A percentile compares a stretch with the other conserved stretches of the same genome.
phyloP scores from a whole-genome alignment of 345 rosid species.

The Raphanus raphanistrum region DNA sequence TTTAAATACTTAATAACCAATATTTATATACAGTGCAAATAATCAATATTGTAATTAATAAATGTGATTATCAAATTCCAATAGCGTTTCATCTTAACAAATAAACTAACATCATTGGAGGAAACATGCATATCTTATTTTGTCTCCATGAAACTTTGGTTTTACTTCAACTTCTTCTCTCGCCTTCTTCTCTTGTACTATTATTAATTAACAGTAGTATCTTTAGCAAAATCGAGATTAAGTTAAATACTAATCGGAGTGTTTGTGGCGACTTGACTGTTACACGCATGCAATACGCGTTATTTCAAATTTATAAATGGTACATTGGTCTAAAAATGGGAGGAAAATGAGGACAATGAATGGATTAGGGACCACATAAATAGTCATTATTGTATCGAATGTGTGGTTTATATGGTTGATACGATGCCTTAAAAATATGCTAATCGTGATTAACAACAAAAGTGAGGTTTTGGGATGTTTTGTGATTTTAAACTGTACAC shows the following conservation, averaged over 20 bases:
- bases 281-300: conserved; percentile 5
- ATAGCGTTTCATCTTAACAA: conserved; percentile 27
- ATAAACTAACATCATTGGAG: conserved; percentile 38
- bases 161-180: conserved; percentile 32
- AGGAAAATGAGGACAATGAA: neutral
- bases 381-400: conserved; percentile 31
- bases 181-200: conserved; percentile 27
- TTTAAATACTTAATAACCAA: neutral
- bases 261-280: conserved; percentile 34
- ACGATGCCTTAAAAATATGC: conserved; percentile 31
- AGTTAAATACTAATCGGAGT: neutral
- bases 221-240: conserved; percentile 23
- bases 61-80: conserved; percentile 5
- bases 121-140: conserved; percentile 31
- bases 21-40: neutral
- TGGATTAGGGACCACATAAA: conserved; percentile 35
- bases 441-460: conserved; percentile 32
- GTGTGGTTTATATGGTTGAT: conserved; percentile 37
- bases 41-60: neutral
- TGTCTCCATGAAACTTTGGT: conserved; percentile 29
- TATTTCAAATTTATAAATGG: conserved; percentile 3
- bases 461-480: conserved; percentile 28
- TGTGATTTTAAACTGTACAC: conserved; percentile 32
- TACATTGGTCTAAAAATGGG: conserved; percentile 9
- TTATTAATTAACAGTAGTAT: conserved; percentile 22